phyloP scores from a whole-genome alignment of 2,329 filamentous ascomycete species.

The Sporothrix schenckii region DNA sequence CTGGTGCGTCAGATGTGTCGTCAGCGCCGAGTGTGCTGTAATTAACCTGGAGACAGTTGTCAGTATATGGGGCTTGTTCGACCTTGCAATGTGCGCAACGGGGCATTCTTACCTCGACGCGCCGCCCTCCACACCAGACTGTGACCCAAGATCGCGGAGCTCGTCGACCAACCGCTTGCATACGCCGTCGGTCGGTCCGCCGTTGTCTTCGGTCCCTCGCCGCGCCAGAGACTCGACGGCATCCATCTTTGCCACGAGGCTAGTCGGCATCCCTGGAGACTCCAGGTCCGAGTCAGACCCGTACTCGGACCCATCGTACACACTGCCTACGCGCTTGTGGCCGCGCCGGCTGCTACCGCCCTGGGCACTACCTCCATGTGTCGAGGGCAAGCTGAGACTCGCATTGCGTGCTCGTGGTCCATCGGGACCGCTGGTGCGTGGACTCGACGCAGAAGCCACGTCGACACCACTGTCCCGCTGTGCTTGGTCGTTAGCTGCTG shows the following conservation, averaged over 20 bases:
- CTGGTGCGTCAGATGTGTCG: slow-evolving; percentile 74
- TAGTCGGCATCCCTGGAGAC: slow-evolving; percentile 66
- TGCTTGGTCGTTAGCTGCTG: slow-evolving; percentile 2
- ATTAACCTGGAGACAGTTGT: slow-evolving; percentile 61
- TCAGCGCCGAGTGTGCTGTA: slow-evolving; percentile 73
- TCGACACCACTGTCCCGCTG: slow-evolving; percentile 50
- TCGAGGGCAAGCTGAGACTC: slow-evolving; percentile 52
- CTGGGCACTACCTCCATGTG: slow-evolving; percentile 42
- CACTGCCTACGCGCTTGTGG: slow-evolving; percentile 58
- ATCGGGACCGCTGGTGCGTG: slow-evolving; percentile 19
- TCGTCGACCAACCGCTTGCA: slow-evolving; percentile 69
- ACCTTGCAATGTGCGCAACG: neutral
- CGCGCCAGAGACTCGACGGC: slow-evolving; percentile 71
- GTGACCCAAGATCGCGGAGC: slow-evolving; percentile 72
- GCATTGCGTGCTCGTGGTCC: slow-evolving; percentile 40
- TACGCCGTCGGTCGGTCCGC: slow-evolving; percentile 66
- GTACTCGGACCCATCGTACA: slow-evolving; percentile 75
- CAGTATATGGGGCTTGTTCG: neutral
- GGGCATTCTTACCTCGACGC: slow-evolving; percentile 61
- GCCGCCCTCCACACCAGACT: slow-evolving; percentile 71
- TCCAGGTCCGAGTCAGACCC: slow-evolving; percentile 73
- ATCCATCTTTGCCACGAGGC: slow-evolving; percentile 69
- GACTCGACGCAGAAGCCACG: slow-evolving; percentile 37
- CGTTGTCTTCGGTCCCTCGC: slow-evolving; percentile 66
- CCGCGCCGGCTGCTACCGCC: slow-evolving; percentile 34